These are phyloP conservation scores for Ceratobasidium sp. DNA, from an alignment of 1,284 basidiomycete species.

Conservation along the genomic window DNA sequence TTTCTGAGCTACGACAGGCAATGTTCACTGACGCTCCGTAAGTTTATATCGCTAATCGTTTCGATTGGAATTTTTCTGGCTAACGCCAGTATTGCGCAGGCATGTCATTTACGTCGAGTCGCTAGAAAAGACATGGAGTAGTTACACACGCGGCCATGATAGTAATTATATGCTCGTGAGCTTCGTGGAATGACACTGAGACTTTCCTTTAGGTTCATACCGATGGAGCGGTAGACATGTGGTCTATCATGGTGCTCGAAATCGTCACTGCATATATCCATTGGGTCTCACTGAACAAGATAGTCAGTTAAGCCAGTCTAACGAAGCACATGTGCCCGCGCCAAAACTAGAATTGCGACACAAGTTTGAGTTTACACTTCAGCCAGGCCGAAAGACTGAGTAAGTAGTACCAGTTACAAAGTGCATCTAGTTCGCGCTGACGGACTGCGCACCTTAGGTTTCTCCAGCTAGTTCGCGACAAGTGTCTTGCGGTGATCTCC, in stretches of 20 bases:
- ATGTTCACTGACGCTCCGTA: background rate
- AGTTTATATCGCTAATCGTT: background rate
- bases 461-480: constrained; percentile 21
- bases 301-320: constrained; percentile 29
- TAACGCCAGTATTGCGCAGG: background rate
- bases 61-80: background rate
- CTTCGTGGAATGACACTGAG: background rate
- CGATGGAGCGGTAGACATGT: constrained; percentile 7
- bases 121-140: background rate
- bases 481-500: constrained; percentile 25
- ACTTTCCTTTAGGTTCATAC: background rate
- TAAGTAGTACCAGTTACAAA: background rate
- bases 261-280: constrained; percentile 28
- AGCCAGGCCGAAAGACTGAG: background rate
- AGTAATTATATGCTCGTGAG: background rate
- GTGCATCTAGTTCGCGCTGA: background rate
- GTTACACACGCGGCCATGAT: background rate
- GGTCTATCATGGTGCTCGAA: background rate
- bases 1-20: constrained; percentile 1
- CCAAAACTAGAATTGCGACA: constrained; percentile 19
- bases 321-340: constrained; percentile 34
- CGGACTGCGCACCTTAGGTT: background rate
- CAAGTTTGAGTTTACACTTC: constrained; percentile 24
- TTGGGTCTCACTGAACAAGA: constrained; percentile 43
- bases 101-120: background rate